Evolutionary conservation across 805 yeast species (phyloP).

Genomic region (Lipomyces oligophaga): DNA sequence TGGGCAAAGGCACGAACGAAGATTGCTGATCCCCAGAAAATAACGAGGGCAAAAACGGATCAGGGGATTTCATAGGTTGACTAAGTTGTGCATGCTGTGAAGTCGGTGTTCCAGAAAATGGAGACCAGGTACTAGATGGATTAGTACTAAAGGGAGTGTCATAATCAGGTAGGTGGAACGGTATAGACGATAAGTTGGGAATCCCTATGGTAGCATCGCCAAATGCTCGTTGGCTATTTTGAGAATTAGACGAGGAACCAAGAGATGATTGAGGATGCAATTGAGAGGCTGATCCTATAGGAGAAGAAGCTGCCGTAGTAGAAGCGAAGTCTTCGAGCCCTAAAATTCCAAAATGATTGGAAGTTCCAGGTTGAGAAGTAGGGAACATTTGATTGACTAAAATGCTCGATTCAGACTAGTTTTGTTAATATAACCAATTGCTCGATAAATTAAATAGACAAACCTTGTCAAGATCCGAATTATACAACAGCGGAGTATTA

Average conservation of each 20-base stretch:
- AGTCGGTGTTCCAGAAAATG: constrained; percentile 17
- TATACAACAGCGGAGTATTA: too few species aligned
- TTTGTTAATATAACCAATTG: too few species aligned
- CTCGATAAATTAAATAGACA: too few species aligned
- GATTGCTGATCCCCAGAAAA: neutral
- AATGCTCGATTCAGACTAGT: too few species aligned
- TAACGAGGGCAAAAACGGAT: constrained; percentile 14
- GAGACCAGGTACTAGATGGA: constrained; percentile 7
- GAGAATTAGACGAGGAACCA: neutral
- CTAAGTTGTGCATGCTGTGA: constrained; percentile 12
- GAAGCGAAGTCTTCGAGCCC: neutral
- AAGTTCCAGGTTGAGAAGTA: too few species aligned
- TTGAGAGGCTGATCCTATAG: constrained; percentile 1
- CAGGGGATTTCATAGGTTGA: constrained; percentile 4
- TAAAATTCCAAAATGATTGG: too few species aligned
- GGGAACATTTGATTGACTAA: too few species aligned
- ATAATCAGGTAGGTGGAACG: constrained; percentile 4
- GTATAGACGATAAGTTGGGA: constrained; percentile 1
- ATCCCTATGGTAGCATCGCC: too few species aligned
- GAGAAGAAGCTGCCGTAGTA: neutral
- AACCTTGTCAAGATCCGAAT: too few species aligned
- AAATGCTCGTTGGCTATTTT: neutral
- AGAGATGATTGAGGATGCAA: too few species aligned
- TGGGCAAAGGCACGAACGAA: too few species aligned
- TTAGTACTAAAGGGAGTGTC: constrained; percentile 12